Base-by-base conservation (phyloP, 2,329 filamentous ascomycete species). In the Colletotrichum siamense region DNA sequence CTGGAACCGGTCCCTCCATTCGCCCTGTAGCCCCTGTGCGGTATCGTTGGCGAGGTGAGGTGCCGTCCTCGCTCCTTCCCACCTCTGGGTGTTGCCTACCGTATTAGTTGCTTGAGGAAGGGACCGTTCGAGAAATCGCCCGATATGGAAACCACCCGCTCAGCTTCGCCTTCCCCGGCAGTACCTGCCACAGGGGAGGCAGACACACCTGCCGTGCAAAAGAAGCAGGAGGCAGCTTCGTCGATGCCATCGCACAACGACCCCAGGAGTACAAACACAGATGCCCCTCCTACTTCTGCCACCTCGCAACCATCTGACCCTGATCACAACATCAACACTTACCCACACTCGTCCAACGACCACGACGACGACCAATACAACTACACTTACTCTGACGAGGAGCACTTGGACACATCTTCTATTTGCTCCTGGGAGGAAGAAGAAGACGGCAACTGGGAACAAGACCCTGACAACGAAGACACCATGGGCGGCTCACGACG, bases 371-470 rank as follows among this genome's bases (percentile, higher is more conserved):
- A 73, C 44, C 73, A 76, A 34, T 69, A 73, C 73, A 64, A 32
- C 69, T 76, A 73, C 73, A 49, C 57, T 32, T 65, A 73, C 22
- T 76, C 69, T 57, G 70, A 73, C 63, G 73, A 76, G 39, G 70
- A 73, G 63, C 34, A 59, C 63, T 73, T 73, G 73, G 73, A 76
- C 70, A 15, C 70, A 65, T 76, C 70, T n/a, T 76, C 73, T 73
- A 73, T 69, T 44, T 76, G 73, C 32, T 76, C 73, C 64, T 76
- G 64, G 36, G 73, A 76, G 73, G 64, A 73, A 49, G 74, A 76
- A 74, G 75, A 76, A 55, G 71, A 75, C 75, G 65, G 66, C n/a
- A 69, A 71, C 13, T 74, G 75, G 75, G 71, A 77, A 69, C 24
- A 34, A 44, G 75, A 75, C 26, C 66, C 65, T 36, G 64, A 76